Percentiles rank a stretch among this genome's conserved stretches.
phyloP scores from a whole-genome alignment of 2,329 filamentous ascomycete genomes.

The Fusarium sp. region DNA sequence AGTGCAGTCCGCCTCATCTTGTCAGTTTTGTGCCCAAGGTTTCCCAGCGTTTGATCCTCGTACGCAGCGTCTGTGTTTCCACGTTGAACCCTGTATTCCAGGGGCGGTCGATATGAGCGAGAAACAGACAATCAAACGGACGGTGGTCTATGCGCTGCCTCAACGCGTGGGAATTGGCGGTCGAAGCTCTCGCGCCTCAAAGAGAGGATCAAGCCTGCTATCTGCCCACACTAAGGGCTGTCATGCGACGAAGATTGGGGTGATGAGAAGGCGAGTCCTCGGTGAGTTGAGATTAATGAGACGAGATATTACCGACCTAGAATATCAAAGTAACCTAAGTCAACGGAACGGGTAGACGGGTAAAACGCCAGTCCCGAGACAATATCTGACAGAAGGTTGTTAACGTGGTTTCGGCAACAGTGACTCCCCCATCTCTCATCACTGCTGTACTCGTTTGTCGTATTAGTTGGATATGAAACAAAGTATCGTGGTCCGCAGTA shows the following conservation, averaged over 20 bases:
- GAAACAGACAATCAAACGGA: not conserved
- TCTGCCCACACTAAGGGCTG: not conserved
- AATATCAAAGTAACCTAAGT: not conserved
- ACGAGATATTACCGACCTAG: not conserved
- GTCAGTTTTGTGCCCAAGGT: slow-evolving; percentile 2
- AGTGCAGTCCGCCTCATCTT: slow-evolving; percentile 34
- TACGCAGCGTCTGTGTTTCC: slow-evolving; percentile 22
- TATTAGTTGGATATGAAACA: not conserved
- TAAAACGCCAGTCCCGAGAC: slow-evolving; percentile 35
- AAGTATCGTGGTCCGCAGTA: not conserved
- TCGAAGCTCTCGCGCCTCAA: not conserved
- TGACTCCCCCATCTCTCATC: not conserved
- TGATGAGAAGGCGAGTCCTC: not conserved
- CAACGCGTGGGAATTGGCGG: not conserved
- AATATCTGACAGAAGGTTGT: slow-evolving; percentile 9
- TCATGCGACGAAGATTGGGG: slow-evolving; percentile 21
- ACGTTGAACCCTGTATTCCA: slow-evolving; percentile 33
- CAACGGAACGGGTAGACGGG: not conserved
- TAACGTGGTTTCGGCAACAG: slow-evolving; percentile 14
- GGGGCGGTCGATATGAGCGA: slow-evolving; percentile 22
- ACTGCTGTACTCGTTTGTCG: slow-evolving; percentile 1
- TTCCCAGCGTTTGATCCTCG: slow-evolving; percentile 13
- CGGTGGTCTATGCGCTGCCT: slow-evolving; percentile 1
- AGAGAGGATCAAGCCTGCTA: not conserved
- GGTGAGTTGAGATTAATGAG: not conserved